Conservation (phyloP, 768 basidiomycete genomes). For the Punctularia strigosozonata region DNA sequence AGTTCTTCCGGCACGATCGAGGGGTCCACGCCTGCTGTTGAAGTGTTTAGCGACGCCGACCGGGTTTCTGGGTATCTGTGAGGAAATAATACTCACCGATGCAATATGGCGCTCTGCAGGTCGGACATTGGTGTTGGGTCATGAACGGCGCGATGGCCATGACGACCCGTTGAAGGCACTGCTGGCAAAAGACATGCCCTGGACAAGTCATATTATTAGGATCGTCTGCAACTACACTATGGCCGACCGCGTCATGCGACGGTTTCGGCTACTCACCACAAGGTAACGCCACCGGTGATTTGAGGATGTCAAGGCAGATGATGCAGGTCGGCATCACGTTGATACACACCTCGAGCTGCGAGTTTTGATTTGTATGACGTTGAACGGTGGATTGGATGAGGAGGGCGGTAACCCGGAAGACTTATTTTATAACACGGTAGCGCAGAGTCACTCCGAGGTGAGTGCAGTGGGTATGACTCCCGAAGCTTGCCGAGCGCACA, state of each 20-base stretch:
- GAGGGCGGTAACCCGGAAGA: too few species aligned
- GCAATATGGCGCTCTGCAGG: constrained; percentile 42
- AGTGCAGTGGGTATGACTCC: too few species aligned
- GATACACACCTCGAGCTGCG: too few species aligned
- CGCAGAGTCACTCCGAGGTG: too few species aligned
- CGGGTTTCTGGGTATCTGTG: neutral
- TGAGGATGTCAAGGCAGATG: constrained; percentile 47
- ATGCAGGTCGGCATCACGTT: constrained; percentile 49
- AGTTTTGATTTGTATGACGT: too few species aligned
- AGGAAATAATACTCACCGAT: constrained; percentile 29
- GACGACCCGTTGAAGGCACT: constrained; percentile 41
- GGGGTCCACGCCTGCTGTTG: constrained; percentile 38
- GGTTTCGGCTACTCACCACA: constrained; percentile 47
- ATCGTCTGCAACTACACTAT: neutral
- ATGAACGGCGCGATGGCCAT: constrained; percentile 34
- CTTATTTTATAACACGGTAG: too few species aligned
- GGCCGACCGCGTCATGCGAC: too few species aligned
- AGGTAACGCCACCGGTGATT: constrained; percentile 45
- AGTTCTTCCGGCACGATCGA: constrained; percentile 43
- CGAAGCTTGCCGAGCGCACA: too few species aligned
- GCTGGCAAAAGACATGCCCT: constrained; percentile 61
- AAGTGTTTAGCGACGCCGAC: neutral
- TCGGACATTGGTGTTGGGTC: constrained; percentile 42
- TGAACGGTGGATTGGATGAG: too few species aligned
- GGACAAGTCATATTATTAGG: constrained; percentile 1